phyloP scores from a whole-genome alignment of 345 rosid genomes.

The Acer negundo region DNA sequence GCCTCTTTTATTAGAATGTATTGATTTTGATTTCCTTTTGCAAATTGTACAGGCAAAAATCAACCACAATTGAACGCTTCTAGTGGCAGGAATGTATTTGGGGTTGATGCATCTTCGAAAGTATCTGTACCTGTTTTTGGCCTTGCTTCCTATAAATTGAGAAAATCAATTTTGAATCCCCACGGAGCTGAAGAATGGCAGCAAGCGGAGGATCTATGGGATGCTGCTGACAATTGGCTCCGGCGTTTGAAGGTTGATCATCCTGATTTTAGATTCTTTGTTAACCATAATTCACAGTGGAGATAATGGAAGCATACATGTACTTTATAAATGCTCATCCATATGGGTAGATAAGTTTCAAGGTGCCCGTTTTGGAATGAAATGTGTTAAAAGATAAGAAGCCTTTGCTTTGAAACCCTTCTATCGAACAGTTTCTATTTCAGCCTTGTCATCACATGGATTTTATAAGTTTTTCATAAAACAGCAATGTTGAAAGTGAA shows the following conservation, averaged over 20 bases:
- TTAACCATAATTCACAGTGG: slow-evolving; percentile 44
- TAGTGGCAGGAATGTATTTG: slow-evolving; percentile 33
- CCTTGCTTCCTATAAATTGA: slow-evolving; percentile 71
- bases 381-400: slow-evolving; percentile 9
- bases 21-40: slow-evolving; percentile 8
- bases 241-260: slow-evolving; percentile 41
- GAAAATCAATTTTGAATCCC: slow-evolving; percentile 56
- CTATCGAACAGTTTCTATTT: slow-evolving; percentile 8
- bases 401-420: slow-evolving; percentile 17
- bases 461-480: background rate
- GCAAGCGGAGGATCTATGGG: slow-evolving; percentile 38
- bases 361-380: slow-evolving; percentile 14
- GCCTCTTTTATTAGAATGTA: background rate
- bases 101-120: slow-evolving; percentile 41
- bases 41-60: slow-evolving; percentile 38
- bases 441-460: background rate
- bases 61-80: slow-evolving; percentile 29
- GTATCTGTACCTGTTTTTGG: slow-evolving; percentile 63
- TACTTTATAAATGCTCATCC: background rate
- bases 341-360: slow-evolving; percentile 12
- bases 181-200: slow-evolving; percentile 45
- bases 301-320: slow-evolving; percentile 29
- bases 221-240: slow-evolving; percentile 56
- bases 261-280: slow-evolving; percentile 62
- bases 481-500: background rate